Evolutionary conservation across 768 basidiomycete species (phyloP).

Genomic region (Filobasidium wieringae): DNA sequence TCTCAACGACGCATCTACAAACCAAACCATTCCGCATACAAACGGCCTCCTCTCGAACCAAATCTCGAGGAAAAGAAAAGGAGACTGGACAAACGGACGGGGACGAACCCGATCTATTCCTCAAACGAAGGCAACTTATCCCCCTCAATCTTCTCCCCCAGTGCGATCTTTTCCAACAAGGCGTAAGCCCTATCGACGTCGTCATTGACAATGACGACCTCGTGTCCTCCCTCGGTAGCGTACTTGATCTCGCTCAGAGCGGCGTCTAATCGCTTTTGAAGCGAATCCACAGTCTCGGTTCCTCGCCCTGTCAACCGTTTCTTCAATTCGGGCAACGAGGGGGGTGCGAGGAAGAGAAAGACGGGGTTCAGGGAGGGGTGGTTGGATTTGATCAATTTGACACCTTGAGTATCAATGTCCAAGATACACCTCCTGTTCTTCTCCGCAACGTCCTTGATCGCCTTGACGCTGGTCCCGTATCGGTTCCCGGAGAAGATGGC

Average conservation of each 20-base stretch:
- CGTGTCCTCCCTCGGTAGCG: slow-evolving; percentile 65
- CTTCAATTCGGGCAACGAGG: slow-evolving; percentile 59
- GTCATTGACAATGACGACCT: slow-evolving; percentile 81
- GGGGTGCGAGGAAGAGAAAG: slow-evolving; percentile 85
- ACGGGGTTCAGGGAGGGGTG: slow-evolving; percentile 64
- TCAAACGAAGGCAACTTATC: slow-evolving; percentile 53
- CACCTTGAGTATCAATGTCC: slow-evolving; percentile 95
- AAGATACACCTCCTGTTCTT: slow-evolving; percentile 74
- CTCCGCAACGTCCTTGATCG: slow-evolving; percentile 56
- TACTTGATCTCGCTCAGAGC: slow-evolving; percentile 72
- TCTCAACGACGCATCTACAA: no score
- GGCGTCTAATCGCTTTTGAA: slow-evolving; percentile 62
- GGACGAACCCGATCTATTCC: no score
- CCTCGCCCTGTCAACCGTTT: slow-evolving; percentile 63
- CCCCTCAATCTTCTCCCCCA: slow-evolving; percentile 52
- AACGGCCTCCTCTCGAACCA: no score
- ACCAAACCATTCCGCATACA: no score
- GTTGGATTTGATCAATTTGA: slow-evolving; percentile 69
- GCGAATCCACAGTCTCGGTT: slow-evolving; percentile 64
- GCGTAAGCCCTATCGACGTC: slow-evolving; percentile 70
- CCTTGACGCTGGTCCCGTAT: slow-evolving; percentile 80
- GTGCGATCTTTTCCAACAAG: slow-evolving; percentile 61
- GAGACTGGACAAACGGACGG: no score
- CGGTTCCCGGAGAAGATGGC: slow-evolving; percentile 85
- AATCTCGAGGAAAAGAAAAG: no score